Base-by-base conservation (phyloP, 768 basidiomycete genomes). In the Tricholoma sp. region DNA sequence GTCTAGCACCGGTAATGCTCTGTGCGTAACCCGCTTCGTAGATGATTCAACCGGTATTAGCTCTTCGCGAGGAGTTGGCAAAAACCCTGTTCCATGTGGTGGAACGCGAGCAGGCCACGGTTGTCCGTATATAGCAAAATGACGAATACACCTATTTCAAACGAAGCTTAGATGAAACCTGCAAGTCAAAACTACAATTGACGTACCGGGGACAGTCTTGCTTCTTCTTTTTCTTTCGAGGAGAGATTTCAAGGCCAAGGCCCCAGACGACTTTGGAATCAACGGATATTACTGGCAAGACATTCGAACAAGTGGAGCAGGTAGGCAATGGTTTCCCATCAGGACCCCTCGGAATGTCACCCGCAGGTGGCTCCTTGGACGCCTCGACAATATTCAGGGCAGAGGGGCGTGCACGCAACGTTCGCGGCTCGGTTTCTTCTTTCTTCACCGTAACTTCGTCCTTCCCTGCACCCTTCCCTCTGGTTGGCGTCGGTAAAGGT, bases 221-320 rank as follows among this genome's bases (percentile, higher is more conserved):
- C 57, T 81, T 80, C 58, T 75, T 75, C 68, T 84, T 85, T 64
- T 80, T 84, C 68, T 80, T 85, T 68, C 74, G 80, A 50, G 75
- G 75, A 32, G 80, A 72, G 54, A 67, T 74, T 62, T 84, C 82
- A 18, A 78, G 57, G 41, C 74, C 76, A 41, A 86, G 72, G 18
- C 88, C 89, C 86, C 88, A 90, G 34, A 90, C 86, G 20, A 90
- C 80, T 67, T 85, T 76, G 41, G 80, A 81, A 69, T 89, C 86
- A 28, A 90, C 84, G 50, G 85, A 80, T 61, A 91, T 91, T 57
- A 91, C 79, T 2, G 89, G 89, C 61, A 91, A 68, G 52, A 90
- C 74, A 65, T 84, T 89, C 52, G 71, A 73, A 69, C 89, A 91
- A 24, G 86, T 91, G 65, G 76, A 71, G 59, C 89, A 91, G n/a